A percentile compares a stretch with the other conserved stretches of the same genome.
Conservation (phyloP, 129 eudicot species). For the Helichrysum umbraculigerum region DNA sequence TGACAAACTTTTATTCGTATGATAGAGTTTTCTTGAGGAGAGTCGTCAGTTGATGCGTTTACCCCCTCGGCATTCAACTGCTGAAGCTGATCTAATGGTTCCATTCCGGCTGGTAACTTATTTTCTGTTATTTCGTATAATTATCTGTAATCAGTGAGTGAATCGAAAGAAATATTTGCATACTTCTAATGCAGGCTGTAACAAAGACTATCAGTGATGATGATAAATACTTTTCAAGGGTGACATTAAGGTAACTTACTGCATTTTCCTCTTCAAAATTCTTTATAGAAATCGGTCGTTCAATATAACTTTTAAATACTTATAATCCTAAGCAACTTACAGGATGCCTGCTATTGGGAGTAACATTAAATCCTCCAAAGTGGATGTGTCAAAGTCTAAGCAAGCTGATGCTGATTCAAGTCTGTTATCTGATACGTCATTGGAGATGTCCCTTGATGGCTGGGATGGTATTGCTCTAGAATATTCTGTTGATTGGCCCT, state of each 20-base stretch:
- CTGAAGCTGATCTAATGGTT: slow-evolving; percentile 99
- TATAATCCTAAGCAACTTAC: slow-evolving; percentile 16
- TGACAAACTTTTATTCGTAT: slow-evolving; percentile 15
- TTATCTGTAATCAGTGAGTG: slow-evolving; percentile 6
- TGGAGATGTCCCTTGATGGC: slow-evolving; percentile 83
- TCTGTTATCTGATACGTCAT: slow-evolving; percentile 51
- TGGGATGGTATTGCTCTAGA: slow-evolving; percentile 98
- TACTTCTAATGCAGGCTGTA: slow-evolving; percentile 68
- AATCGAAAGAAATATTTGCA: slow-evolving; percentile 18
- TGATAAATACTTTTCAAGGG: slow-evolving; percentile 87
- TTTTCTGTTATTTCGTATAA: slow-evolving; percentile 13
- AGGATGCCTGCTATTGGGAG: slow-evolving; percentile 82
- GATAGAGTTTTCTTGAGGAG: slow-evolving; percentile 94
- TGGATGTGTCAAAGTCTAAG: slow-evolving; percentile 60
- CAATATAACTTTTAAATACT: neutral
- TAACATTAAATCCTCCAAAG: slow-evolving; percentile 61
- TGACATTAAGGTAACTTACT: slow-evolving; percentile 62
- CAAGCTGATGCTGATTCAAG: slow-evolving; percentile 59
- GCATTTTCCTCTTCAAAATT: slow-evolving; percentile 4
- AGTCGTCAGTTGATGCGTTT: slow-evolving; percentile 94
- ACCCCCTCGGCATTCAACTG: slow-evolving; percentile 97
- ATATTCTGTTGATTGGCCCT: slow-evolving; percentile 96
- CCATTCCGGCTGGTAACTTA: slow-evolving; percentile 88
- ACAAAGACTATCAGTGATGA: slow-evolving; percentile 90
- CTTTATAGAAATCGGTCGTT: slow-evolving; percentile 1